A percentile compares a stretch with the other conserved stretches of the same genome.
Conservation (phyloP, 352 stramenopile species). For the Phytophthora brassicae region DNA sequence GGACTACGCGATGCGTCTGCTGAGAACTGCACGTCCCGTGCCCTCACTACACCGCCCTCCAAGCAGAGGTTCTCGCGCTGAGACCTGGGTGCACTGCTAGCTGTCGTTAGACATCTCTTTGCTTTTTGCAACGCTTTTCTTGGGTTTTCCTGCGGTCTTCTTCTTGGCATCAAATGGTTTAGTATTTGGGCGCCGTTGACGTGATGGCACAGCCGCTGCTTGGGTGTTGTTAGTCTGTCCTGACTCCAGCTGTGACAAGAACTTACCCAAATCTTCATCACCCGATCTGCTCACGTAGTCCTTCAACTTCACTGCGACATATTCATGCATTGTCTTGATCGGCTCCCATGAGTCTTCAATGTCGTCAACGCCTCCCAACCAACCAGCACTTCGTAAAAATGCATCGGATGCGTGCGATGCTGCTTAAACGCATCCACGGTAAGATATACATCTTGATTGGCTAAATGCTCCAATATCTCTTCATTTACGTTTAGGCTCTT, state of each 20-base stretch:
- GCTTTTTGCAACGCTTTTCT: no score
- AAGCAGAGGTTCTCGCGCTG: no score
- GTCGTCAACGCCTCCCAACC: neutral
- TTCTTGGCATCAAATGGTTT: no score
- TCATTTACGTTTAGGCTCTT: slow-evolving; percentile 1
- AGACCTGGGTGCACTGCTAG: no score
- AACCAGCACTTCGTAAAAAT: neutral
- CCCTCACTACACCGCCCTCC: no score
- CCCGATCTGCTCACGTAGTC: neutral
- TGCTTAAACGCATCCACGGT: slow-evolving; percentile 7
- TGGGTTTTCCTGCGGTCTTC: no score
- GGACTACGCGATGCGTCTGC: no score
- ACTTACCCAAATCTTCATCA: neutral
- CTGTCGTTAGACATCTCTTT: no score
- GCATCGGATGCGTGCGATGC: neutral
- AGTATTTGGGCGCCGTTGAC: no score
- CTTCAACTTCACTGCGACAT: neutral
- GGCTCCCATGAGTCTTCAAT: neutral
- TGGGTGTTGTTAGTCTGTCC: no score
- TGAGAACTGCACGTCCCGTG: no score
- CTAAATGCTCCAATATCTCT: slow-evolving; percentile 8
- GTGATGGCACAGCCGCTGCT: no score
- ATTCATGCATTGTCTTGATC: neutral
- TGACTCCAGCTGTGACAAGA: neutral
- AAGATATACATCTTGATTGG: slow-evolving; percentile 11